Evolutionary conservation across 192 early-diverging fungal species (phyloP).

Genomic region (Linnemannia schmuckeri): DNA sequence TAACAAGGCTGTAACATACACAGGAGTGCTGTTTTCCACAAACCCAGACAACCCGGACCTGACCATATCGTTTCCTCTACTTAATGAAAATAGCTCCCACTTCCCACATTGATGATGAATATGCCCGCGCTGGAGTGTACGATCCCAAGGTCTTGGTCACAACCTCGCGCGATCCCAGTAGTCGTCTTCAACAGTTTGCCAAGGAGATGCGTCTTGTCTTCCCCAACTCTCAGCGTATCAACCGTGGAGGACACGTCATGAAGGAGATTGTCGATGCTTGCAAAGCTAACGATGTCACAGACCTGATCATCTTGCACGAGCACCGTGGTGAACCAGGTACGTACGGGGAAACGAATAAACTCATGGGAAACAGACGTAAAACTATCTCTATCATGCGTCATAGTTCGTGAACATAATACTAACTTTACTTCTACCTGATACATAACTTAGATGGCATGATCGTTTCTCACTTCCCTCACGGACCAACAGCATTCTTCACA

Average conservation of each 20-base stretch:
- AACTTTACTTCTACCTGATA: neutral
- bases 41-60: neutral
- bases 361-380: neutral
- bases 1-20: neutral
- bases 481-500: slow-evolving; percentile 97
- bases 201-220: slow-evolving; percentile 98
- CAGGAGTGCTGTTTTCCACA: neutral
- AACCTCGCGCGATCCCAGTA: slow-evolving; percentile 94
- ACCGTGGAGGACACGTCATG: slow-evolving; percentile 96
- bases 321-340: slow-evolving; percentile 92
- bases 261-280: slow-evolving; percentile 98
- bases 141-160: slow-evolving; percentile 98
- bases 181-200: slow-evolving; percentile 93
- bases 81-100: slow-evolving; percentile 60
- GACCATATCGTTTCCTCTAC: neutral
- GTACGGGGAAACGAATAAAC: neutral
- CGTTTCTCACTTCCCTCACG: slow-evolving; percentile 96
- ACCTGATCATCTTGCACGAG: slow-evolving; percentile 96
- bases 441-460: slow-evolving; percentile 86
- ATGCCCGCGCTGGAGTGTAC: slow-evolving; percentile 89
- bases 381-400: neutral
- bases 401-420: neutral
- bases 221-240: slow-evolving; percentile 97
- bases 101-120: slow-evolving; percentile 97
- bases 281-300: slow-evolving; percentile 92